Evolutionary conservation across 2,329 filamentous ascomycete genomes (phyloP).

Genomic region (Corynespora cassiicola): DNA sequence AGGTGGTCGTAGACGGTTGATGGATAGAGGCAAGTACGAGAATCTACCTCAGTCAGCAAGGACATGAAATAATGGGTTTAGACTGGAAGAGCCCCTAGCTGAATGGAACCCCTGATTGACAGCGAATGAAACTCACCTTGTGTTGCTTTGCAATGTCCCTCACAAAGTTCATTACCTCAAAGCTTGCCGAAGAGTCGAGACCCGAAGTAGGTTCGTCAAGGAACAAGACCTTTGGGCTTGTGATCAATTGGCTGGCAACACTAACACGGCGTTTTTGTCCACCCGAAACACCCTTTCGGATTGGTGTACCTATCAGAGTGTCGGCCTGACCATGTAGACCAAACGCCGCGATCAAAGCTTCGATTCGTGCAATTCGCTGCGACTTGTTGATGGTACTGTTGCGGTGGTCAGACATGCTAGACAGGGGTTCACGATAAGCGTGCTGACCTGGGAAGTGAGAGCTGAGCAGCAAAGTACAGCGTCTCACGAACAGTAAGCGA

Average conservation of each 20-base stretch:
- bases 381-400: conserved; percentile 57
- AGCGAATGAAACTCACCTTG: conserved; percentile 57
- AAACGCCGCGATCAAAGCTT: conserved; percentile 73
- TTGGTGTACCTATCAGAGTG: conserved; percentile 79
- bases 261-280: conserved; percentile 84
- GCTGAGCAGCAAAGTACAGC: conserved; percentile 75
- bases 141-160: conserved; percentile 68
- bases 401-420: conserved; percentile 14
- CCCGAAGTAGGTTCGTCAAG: conserved; percentile 86
- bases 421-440: background rate
- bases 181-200: conserved; percentile 77
- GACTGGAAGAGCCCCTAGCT: too few species aligned
- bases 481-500: conserved; percentile 83
- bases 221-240: conserved; percentile 80
- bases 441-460: conserved; percentile 59
- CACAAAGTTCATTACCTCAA: conserved; percentile 77
- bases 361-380: conserved; percentile 68
- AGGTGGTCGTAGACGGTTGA: conserved; percentile 79
- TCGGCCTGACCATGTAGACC: conserved; percentile 73
- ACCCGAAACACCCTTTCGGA: conserved; percentile 82
- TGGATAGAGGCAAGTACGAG: conserved; percentile 83
- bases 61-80: too few species aligned
- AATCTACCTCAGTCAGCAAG: conserved; percentile 56
- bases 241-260: conserved; percentile 82
- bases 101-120: too few species aligned